phyloP scores from a whole-genome alignment of 2,329 filamentous ascomycete genomes.

The Polychaeton citri region DNA sequence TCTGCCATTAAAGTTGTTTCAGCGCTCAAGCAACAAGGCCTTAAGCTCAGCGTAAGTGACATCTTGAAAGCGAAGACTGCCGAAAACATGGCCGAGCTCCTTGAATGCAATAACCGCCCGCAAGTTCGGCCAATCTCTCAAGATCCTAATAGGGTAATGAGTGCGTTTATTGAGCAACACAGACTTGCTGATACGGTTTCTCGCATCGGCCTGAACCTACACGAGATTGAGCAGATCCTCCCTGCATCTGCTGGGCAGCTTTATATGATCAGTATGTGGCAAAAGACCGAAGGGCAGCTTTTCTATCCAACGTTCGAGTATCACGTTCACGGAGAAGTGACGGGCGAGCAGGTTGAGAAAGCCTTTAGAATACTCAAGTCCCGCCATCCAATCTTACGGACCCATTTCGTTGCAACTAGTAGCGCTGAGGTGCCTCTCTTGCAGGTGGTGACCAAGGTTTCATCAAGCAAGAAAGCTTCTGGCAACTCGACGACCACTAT shows the following conservation, averaged over 20 bases:
- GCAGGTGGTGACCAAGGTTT: conserved; percentile 45
- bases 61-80: conserved; percentile 56
- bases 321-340: conserved; percentile 29
- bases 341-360: conserved; percentile 29
- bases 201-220: conserved; percentile 23
- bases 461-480: too few species aligned
- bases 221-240: conserved; percentile 43
- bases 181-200: conserved; percentile 2
- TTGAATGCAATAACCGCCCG: conserved; percentile 1
- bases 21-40: conserved; percentile 49
- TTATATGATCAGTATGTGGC: conserved; percentile 70
- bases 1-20: conserved; percentile 73
- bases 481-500: too few species aligned
- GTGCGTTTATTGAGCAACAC: conserved; percentile 4
- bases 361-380: conserved; percentile 51
- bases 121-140: not conserved
- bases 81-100: conserved; percentile 43
- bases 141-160: conserved; percentile 6
- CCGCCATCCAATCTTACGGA: conserved; percentile 53
- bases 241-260: conserved; percentile 65
- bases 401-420: conserved; percentile 45
- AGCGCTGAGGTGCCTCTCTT: conserved; percentile 40
- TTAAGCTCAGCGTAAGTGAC: conserved; percentile 55
- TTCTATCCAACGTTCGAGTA: conserved; percentile 68
- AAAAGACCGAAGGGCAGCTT: conserved; percentile 48